Percentiles rank a stretch among this genome's conserved stretches.
Conservation (phyloP, 345 rosid genomes). For the Cochlearia excelsa region DNA sequence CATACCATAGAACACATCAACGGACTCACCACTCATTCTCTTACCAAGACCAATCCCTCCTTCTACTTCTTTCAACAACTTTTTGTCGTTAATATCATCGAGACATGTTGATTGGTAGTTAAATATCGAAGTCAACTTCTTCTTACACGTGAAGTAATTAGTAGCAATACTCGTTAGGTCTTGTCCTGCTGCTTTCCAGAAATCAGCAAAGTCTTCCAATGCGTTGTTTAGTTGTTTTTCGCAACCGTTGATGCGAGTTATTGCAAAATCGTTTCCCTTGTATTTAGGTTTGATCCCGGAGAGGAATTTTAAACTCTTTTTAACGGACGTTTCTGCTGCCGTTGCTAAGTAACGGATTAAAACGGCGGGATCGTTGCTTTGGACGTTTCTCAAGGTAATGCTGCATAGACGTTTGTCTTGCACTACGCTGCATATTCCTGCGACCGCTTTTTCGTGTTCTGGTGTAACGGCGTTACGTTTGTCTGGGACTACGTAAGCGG, state of each 20-base stretch:
- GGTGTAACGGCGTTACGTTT: slow-evolving; percentile 31
- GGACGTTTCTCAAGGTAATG: slow-evolving; percentile 39
- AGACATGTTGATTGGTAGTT: slow-evolving; percentile 32
- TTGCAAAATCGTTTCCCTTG: slow-evolving; percentile 30
- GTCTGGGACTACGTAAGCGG: slow-evolving; percentile 16
- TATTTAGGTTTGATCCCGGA: slow-evolving; percentile 29
- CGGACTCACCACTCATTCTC: slow-evolving; percentile 38
- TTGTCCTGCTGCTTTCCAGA: slow-evolving; percentile 36
- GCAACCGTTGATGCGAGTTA: slow-evolving; percentile 22
- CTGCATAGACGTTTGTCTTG: slow-evolving; percentile 50
- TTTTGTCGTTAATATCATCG: slow-evolving; percentile 36
- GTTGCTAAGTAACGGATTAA: slow-evolving; percentile 39
- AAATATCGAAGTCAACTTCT: slow-evolving; percentile 32
- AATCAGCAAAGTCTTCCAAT: slow-evolving; percentile 34
- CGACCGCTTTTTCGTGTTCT: slow-evolving; percentile 39
- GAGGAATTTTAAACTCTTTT: slow-evolving; percentile 40
- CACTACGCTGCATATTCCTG: slow-evolving; percentile 44
- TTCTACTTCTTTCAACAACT: slow-evolving; percentile 28
- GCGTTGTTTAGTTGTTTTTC: slow-evolving; percentile 31
- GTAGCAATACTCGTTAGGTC: slow-evolving; percentile 31
- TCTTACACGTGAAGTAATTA: slow-evolving; percentile 35
- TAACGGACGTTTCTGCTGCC: slow-evolving; percentile 38
- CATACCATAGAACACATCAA: slow-evolving; percentile 38
- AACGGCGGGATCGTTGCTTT: slow-evolving; percentile 47
- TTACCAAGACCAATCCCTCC: slow-evolving; percentile 37